Conservation (phyloP, 345 rosid genomes). For the Excoecaria cochinchinensis region DNA sequence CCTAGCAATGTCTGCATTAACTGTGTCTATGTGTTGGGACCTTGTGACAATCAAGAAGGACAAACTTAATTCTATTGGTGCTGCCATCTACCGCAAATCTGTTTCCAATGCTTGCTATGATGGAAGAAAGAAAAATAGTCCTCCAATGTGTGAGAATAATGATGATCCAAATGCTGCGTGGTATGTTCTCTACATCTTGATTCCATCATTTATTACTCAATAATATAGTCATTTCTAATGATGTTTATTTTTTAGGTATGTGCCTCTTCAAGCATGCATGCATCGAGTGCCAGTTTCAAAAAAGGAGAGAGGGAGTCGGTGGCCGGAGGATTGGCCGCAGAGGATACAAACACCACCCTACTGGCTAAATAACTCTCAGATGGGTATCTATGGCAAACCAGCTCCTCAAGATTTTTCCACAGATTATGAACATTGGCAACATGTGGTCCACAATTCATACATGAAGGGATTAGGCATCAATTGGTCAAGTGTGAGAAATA, state of each 20-base stretch:
- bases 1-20: constrained; percentile 73
- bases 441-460: constrained; percentile 62
- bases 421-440: constrained; percentile 81
- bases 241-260: constrained; percentile 57
- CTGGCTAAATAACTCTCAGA: constrained; percentile 80
- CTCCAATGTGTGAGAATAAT: constrained; percentile 69
- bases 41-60: constrained; percentile 80
- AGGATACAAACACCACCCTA: constrained; percentile 66
- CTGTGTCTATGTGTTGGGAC: constrained; percentile 81
- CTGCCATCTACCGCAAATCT: constrained; percentile 82
- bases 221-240: not conserved
- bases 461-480: constrained; percentile 73
- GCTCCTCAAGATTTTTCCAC: constrained; percentile 70
- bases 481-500: constrained; percentile 78
- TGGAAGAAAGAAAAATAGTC: constrained; percentile 53
- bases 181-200: constrained; percentile 31
- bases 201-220: not conserved
- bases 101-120: constrained; percentile 71
- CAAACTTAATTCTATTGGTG: constrained; percentile 66
- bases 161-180: constrained; percentile 92
- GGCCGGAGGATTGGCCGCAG: constrained; percentile 82
- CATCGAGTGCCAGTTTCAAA: constrained; percentile 53
- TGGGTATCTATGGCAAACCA: constrained; percentile 92
- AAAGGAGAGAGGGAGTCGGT: constrained; percentile 56
- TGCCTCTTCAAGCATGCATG: constrained; percentile 82